A percentile compares a stretch with the other conserved stretches of the same genome.
These are phyloP conservation scores for Daedaleopsis sinensis DNA, from an alignment of 768 basidiomycete species.

Conservation along the genomic window DNA sequence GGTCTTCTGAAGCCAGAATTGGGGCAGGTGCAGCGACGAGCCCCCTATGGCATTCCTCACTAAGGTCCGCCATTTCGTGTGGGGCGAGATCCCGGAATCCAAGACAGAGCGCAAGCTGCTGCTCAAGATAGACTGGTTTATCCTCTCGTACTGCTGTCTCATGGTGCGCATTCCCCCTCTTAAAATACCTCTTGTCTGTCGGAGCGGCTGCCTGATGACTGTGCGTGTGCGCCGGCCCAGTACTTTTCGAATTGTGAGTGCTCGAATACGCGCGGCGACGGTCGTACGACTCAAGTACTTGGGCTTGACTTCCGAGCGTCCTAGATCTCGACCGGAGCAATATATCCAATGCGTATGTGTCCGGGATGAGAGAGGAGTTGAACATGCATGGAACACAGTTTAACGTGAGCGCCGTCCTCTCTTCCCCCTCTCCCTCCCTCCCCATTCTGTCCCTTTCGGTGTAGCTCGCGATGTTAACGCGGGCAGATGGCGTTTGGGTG, in stretches of 20 bases:
- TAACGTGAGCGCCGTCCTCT: conserved; percentile 44
- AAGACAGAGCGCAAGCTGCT: conserved; percentile 54
- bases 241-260: conserved; percentile 68
- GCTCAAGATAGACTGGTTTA: conserved; percentile 65
- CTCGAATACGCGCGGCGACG: not conserved
- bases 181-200: conserved; percentile 13
- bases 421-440: not conserved
- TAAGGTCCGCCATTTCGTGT: conserved; percentile 34
- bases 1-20: too few relatives aligned
- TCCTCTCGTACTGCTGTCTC: conserved; percentile 71
- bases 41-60: conserved; percentile 4
- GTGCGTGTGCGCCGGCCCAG: conserved; percentile 31
- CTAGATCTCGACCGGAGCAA: conserved; percentile 71
- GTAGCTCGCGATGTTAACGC: not conserved
- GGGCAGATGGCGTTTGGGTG: not conserved
- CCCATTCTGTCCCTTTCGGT: not conserved
- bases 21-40: too few relatives aligned
- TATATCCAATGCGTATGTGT: conserved; percentile 76
- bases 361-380: conserved; percentile 76
- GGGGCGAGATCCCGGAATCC: conserved; percentile 41
- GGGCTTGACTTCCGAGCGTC: not conserved
- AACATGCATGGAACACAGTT: conserved; percentile 65
- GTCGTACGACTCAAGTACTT: not conserved
- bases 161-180: conserved; percentile 48
- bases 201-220: not conserved